Evolutionary conservation across 768 basidiomycete species (phyloP).

Genomic region (Termitomyces sp.): DNA sequence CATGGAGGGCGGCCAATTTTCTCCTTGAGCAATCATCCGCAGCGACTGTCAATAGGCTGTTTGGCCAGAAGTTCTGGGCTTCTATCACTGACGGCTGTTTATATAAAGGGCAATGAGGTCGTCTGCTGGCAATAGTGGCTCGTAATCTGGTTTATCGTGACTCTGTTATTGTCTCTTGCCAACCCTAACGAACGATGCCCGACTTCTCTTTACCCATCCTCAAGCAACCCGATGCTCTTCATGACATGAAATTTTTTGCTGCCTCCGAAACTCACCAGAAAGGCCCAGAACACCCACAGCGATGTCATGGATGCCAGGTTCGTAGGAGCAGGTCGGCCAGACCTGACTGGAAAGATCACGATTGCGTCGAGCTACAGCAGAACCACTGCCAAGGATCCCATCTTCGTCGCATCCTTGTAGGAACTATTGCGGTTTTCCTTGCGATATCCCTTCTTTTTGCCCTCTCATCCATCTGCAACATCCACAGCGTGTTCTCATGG

Average conservation of each 20-base stretch:
- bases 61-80: not conserved
- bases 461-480: slow-evolving; percentile 24
- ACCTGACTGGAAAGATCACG: not conserved
- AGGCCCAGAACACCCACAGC: not conserved
- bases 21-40: not conserved
- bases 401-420: slow-evolving; percentile 26
- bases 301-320: not conserved
- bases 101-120: not conserved
- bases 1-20: not conserved
- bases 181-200: not conserved
- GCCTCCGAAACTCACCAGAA: not conserved
- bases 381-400: slow-evolving; percentile 1
- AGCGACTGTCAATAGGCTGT: not conserved
- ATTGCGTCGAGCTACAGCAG: not conserved
- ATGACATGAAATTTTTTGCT: not conserved
- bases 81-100: not conserved
- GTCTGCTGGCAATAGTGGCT: not conserved
- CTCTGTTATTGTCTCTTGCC: not conserved
- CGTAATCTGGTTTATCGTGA: not conserved
- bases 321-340: not conserved
- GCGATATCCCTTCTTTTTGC: slow-evolving; percentile 22
- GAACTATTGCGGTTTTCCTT: slow-evolving; percentile 25
- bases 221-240: not conserved
- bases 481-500: slow-evolving; percentile 15
- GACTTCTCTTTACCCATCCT: not conserved